Evolutionary conservation across 352 stramenopile genomes (phyloP).

Genomic region (Phytopythium helicoides): DNA sequence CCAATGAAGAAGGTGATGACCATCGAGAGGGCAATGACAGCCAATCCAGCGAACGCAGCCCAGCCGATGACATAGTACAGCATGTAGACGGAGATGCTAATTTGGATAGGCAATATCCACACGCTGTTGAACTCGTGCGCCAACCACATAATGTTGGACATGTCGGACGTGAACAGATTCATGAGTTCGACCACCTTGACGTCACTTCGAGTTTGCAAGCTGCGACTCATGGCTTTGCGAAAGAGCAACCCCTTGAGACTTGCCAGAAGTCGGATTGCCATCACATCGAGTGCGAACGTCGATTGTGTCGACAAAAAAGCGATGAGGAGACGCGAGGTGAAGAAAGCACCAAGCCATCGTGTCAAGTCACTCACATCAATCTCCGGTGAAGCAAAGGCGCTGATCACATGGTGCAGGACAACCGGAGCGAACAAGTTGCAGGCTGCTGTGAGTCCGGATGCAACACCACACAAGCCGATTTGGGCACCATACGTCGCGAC

Average conservation of each 20-base stretch:
- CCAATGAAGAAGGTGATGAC: slow-evolving; percentile 47
- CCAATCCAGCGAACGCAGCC: too few relatives aligned
- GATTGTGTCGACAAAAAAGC: slow-evolving; percentile 25
- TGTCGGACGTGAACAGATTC: slow-evolving; percentile 42
- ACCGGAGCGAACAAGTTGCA: slow-evolving; percentile 28
- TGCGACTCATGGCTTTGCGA: slow-evolving; percentile 27
- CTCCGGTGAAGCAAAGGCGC: slow-evolving; percentile 19
- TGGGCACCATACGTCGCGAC: slow-evolving; percentile 16
- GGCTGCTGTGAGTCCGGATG: slow-evolving; percentile 10
- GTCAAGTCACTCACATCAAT: slow-evolving; percentile 20
- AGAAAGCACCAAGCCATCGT: slow-evolving; percentile 33
- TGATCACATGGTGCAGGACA: slow-evolving; percentile 38
- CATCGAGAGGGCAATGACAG: slow-evolving; percentile 26
- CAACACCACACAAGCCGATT: slow-evolving; percentile 18
- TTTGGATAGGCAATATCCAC: slow-evolving; percentile 48
- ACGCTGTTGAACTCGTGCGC: slow-evolving; percentile 39
- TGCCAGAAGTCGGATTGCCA: slow-evolving; percentile 21
- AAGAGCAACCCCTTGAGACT: slow-evolving; percentile 34
- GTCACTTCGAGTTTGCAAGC: slow-evolving; percentile 9
- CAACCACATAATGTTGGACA: slow-evolving; percentile 22
- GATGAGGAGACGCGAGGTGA: slow-evolving; percentile 25
- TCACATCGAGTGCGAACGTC: slow-evolving; percentile 20
- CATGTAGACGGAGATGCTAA: slow-evolving; percentile 28
- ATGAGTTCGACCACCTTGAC: slow-evolving; percentile 22
- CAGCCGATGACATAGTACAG: slow-evolving; percentile 42